Base-by-base conservation (phyloP, 768 basidiomycete species). In the Agrocybe praecox region DNA sequence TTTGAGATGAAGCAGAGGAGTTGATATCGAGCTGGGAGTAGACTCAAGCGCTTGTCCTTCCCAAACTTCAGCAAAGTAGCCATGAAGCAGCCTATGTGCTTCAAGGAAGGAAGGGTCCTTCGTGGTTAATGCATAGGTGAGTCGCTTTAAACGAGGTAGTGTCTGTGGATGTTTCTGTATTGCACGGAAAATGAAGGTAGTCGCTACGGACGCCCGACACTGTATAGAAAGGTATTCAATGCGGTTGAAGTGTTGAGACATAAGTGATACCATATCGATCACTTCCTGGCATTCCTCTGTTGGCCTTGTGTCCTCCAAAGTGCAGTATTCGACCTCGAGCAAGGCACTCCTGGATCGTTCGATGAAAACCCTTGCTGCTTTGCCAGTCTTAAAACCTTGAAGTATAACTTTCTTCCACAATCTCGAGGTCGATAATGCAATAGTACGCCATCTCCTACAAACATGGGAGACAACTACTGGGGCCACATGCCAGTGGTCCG, bases 381-480 rank as follows among this genome's bases (percentile, higher is more conserved):
- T 53, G 8, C 43, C 46, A 3, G 59, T 58, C 33, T 40, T 29
- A 43, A 60, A 65, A 6, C 63, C 64, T 23, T 58, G 63, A 17
- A 66, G 49, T 36, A 61, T 24, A 43, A 69, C 54, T 21, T 56
- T 61, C 7, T 77, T 70, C 84, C 83, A 86, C 18, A 85, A 71
- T 7, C 61, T 53, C 3, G 82, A 72, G 6, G 76, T 77, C 17
- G 65, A 59, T 19, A 84, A 67, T 5, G 76, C 74, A 24, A 82
- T 67, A 24, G 61, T 63, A 15, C 83, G 78, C 83, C 84, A 86
- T 55, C 70, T 71, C 47, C 68, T 73, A 62, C 77, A 84, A 24
- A 82, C 79, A 53, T 82, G 82, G 0, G 81, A 81, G 53, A 82
- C 58, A 45, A 70, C 48, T 29, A 82, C 65, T 2, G 79, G 71